Conservation (phyloP, 768 basidiomycete genomes). For the Hygrocybe punicea region DNA sequence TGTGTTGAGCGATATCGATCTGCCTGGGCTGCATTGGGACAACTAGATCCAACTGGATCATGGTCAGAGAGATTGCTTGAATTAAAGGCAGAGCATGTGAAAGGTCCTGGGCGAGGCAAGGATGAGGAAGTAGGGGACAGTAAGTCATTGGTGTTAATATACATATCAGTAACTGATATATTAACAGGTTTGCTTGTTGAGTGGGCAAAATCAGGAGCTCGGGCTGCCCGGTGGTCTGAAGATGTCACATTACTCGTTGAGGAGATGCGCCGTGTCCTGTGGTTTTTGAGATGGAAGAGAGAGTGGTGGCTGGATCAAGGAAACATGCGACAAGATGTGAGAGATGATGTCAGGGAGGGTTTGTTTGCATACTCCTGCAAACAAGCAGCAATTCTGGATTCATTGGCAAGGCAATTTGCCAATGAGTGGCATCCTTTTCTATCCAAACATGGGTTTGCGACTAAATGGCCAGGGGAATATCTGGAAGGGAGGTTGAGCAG, state of each 20-base stretch:
- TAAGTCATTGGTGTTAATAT: not conserved
- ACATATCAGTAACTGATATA: conserved; percentile 5
- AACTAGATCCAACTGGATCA: not conserved
- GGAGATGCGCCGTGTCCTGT: conserved; percentile 26
- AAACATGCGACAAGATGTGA: not conserved
- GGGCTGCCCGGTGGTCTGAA: conserved; percentile 20
- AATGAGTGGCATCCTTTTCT: not conserved
- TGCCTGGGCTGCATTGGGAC: not conserved
- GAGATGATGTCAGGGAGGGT: conserved; percentile 5
- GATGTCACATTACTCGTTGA: conserved; percentile 24
- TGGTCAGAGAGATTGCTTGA: not conserved
- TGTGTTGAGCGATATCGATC: conserved; percentile 4
- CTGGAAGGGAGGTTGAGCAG: not conserved
- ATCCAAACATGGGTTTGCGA: not conserved
- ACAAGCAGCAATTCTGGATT: conserved; percentile 2
- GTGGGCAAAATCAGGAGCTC: conserved; percentile 21
- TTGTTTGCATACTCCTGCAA: conserved; percentile 5
- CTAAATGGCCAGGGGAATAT: not conserved
- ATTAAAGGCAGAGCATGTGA: not conserved
- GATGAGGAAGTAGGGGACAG: not conserved
- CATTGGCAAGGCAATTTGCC: not conserved
- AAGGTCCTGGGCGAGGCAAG: not conserved
- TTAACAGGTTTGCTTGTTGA: conserved; percentile 15
- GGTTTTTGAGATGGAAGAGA: conserved; percentile 18
- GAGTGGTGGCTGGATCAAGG: conserved; percentile 4